phyloP scores from a whole-genome alignment of 2,329 filamentous ascomycete genomes.

The Xylariales sp. region DNA sequence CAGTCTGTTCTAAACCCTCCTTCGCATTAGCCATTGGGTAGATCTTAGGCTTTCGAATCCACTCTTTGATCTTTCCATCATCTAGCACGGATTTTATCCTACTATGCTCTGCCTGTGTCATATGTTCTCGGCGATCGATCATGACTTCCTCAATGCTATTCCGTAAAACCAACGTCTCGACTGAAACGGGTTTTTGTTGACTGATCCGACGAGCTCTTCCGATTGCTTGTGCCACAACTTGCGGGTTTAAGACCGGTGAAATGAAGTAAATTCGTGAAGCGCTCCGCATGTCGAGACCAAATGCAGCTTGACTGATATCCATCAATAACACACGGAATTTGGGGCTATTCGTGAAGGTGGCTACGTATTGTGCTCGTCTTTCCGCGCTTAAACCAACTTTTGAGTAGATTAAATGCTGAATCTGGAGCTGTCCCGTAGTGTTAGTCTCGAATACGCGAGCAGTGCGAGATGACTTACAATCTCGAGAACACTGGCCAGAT shows the following conservation, averaged over 20 bases:
- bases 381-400: conserved; percentile 67
- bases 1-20: conserved; percentile 61
- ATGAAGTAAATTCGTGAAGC: conserved; percentile 91
- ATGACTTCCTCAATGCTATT: conserved; percentile 89
- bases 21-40: conserved; percentile 47
- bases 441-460: conserved; percentile 6
- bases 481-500: conserved; percentile 85
- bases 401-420: conserved; percentile 75
- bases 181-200: conserved; percentile 80
- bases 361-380: conserved; percentile 79
- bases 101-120: conserved; percentile 75
- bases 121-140: conserved; percentile 75
- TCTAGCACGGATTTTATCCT: conserved; percentile 68
- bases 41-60: conserved; percentile 67
- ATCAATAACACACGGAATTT: conserved; percentile 83
- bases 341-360: conserved; percentile 77
- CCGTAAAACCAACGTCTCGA: conserved; percentile 85
- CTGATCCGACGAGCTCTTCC: conserved; percentile 91
- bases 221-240: conserved; percentile 89
- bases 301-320: conserved; percentile 89
- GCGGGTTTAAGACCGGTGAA: conserved; percentile 86
- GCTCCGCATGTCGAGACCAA: conserved; percentile 84
- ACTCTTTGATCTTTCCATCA: conserved; percentile 67
- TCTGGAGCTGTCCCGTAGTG: conserved; percentile 58
- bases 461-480: conserved; percentile 58